Conservation (phyloP, 345 rosid species). For the Brassica rapa region DNA sequence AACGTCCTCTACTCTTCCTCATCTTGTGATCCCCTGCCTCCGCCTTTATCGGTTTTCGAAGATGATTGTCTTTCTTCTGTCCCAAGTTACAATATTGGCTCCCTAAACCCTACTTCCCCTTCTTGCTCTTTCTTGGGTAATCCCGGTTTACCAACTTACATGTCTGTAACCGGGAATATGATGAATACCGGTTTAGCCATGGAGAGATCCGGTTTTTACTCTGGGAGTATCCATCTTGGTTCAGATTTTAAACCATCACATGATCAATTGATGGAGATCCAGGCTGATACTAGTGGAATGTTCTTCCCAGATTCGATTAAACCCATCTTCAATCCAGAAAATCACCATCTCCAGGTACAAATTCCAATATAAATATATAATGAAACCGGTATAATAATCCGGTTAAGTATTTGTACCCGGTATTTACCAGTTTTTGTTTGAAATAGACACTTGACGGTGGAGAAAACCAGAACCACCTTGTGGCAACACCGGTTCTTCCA, state of each 20-base stretch:
- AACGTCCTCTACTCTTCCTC: constrained; percentile 29
- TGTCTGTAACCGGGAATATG: constrained; percentile 45
- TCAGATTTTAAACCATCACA: constrained; percentile 52
- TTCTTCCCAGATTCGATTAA: constrained; percentile 54
- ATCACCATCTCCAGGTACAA: constrained; percentile 53
- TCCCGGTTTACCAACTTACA: constrained; percentile 48
- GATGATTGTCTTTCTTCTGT: constrained; percentile 81
- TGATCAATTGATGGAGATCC: constrained; percentile 65
- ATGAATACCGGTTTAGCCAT: constrained; percentile 45
- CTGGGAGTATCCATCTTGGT: constrained; percentile 47
- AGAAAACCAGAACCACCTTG: constrained; percentile 36
- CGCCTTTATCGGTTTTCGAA: constrained; percentile 59
- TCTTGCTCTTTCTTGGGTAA: constrained; percentile 52
- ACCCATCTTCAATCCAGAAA: constrained; percentile 55
- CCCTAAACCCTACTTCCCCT: constrained; percentile 68
- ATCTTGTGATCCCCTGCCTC: constrained; percentile 34
- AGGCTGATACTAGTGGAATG: constrained; percentile 64
- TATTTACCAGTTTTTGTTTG: background rate
- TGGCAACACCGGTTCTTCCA: constrained; percentile 38
- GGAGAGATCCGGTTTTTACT: constrained; percentile 54
- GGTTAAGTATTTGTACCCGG: background rate
- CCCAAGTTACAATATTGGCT: constrained; percentile 53
- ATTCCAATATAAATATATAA: background rate
- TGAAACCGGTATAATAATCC: constrained; percentile 12
- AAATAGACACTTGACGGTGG: constrained; percentile 19